Conservation (phyloP, 495 filamentous ascomycete genomes). For the Evernia prunastri region DNA sequence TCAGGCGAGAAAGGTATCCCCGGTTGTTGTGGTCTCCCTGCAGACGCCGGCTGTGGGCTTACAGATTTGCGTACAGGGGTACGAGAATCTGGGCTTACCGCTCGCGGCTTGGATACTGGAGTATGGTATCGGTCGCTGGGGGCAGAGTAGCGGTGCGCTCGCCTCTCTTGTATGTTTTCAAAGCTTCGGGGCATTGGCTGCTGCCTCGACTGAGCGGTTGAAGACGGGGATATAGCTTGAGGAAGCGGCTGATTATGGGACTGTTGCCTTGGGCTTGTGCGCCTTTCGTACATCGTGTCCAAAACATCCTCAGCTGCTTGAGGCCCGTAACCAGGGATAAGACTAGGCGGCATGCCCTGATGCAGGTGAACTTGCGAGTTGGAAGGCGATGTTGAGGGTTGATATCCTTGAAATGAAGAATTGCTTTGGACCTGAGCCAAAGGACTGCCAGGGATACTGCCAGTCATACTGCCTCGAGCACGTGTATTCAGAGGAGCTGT, state of each 20-base stretch:
- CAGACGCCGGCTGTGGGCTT: conserved; percentile 60
- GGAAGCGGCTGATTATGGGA: conserved; percentile 2
- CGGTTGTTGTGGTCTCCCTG: conserved; percentile 47
- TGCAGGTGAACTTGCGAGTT: conserved; percentile 29
- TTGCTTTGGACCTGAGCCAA: conserved; percentile 27
- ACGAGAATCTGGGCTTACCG: conserved; percentile 56
- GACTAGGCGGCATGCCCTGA: conserved; percentile 50
- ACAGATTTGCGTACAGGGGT: conserved; percentile 67
- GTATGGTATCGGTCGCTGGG: conserved; percentile 19
- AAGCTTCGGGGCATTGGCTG: conserved; percentile 8
- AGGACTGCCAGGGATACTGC: conserved; percentile 23
- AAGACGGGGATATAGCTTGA: neutral
- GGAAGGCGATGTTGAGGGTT: conserved; percentile 26
- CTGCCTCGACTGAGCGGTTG: neutral
- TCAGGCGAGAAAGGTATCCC: conserved; percentile 83
- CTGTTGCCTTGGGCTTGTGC: conserved; percentile 19
- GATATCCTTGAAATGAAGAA: conserved; percentile 6
- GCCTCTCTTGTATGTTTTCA: conserved; percentile 18
- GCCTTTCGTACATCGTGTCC: conserved; percentile 45
- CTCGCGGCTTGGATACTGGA: conserved; percentile 36
- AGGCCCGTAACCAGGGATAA: conserved; percentile 65
- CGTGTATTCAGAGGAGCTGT: conserved; percentile 44
- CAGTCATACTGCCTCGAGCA: conserved; percentile 1
- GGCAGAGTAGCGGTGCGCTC: conserved; percentile 25
- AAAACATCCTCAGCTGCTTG: conserved; percentile 50